phyloP scores from a whole-genome alignment of 2,329 filamentous ascomycete genomes.

The Colletotrichum gloeosporioides region DNA sequence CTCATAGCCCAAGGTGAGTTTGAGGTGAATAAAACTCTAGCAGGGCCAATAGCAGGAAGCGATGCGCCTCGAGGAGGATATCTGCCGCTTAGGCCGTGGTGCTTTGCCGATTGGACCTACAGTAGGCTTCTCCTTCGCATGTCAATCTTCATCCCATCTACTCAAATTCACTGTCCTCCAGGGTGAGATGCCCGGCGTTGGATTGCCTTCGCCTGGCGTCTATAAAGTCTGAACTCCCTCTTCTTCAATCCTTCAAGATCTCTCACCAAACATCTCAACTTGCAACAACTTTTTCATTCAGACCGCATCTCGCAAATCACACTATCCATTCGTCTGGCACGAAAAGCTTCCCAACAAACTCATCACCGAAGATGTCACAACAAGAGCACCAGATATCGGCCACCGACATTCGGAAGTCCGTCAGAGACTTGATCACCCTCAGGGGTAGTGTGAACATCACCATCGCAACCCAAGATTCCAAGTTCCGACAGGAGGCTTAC shows the following conservation, averaged over 20 bases:
- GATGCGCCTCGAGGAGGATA: neutral
- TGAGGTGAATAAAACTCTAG: neutral
- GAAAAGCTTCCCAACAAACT: neutral
- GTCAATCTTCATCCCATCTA: neutral
- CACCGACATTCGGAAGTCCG: neutral
- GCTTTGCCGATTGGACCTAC: neutral
- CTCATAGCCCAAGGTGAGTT: accelerated
- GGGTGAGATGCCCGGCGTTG: accelerated
- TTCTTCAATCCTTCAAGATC: neutral
- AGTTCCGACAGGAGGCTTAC: neutral
- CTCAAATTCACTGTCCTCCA: neutral
- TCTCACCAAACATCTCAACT: neutral
- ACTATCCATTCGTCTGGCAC: neutral
- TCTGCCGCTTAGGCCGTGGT: accelerated
- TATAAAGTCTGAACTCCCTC: neutral
- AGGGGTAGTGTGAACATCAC: neutral
- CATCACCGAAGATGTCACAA: neutral
- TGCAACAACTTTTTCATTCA: neutral
- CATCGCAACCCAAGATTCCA: neutral
- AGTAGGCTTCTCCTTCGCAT: accelerated
- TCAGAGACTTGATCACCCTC: neutral
- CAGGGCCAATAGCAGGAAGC: neutral
- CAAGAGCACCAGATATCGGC: neutral
- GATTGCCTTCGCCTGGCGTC: neutral
- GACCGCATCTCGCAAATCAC: neutral